Base-by-base conservation (phyloP, 768 basidiomycete genomes). In the Candolleomyces eurysporus region DNA sequence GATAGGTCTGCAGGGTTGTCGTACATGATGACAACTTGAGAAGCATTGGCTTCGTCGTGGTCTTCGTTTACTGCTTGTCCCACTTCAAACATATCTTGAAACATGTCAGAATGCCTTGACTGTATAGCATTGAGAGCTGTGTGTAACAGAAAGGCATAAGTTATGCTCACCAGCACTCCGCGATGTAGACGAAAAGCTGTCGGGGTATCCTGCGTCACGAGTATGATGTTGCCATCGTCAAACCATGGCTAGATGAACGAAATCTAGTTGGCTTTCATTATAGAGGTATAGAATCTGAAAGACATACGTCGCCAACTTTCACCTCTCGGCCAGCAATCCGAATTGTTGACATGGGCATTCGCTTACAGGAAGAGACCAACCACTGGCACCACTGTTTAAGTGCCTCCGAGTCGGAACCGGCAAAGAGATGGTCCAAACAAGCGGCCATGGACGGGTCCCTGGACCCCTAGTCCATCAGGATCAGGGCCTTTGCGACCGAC, bases 151-250 rank as follows among this genome's bases (percentile, higher is more conserved):
- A 51, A 46, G 30, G 11, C 11, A 11, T n/a, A 36, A 36, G 51
- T 22, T 52, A 59, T 42, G 10, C 72, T 53, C 66, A 77, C 76
- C 57, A 79, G 71, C 48, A 81, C 76, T 60, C 80, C 78, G 40
- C 76, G 78, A 66, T 86, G 86, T 5, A 86, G 75, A 39, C 80
- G 84, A 75, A 85, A 86, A 1, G 79, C 80, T 40, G 78, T 77
- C 5, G 70, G 73, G 55, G 71, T 65, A 49, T 78, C 75, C 39
- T 77, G 69, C 7, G 80, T 78, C 43, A 82, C 69, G 4, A 87
- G 75, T 17, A 86, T 71, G 51, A 86, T 76, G 67, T 86, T 87
- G 17, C 84, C 85, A 64, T 86, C 85, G 22, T 85, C 82, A 65
- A 87, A 84, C 82, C 82, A 86, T 16, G 82, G 84, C 72, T 84